Base-by-base conservation (phyloP, 257 asterid species). In the Scutellaria galericulata region DNA sequence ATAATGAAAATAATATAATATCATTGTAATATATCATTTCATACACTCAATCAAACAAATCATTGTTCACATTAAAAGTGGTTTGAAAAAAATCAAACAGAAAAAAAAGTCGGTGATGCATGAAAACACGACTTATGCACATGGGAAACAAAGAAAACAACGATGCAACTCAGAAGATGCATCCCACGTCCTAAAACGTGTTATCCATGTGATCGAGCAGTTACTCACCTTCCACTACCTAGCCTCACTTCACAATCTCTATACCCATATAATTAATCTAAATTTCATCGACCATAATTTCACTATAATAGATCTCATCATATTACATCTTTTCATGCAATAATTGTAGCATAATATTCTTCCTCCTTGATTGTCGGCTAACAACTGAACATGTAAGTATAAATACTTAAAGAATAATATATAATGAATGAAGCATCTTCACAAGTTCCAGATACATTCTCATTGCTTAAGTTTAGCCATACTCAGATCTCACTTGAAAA, bases 51-150 rank as follows among this genome's bases (percentile, higher is more conserved):
- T 4, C 2, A 31, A 22, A 22, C 27, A 2, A 22, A 22, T n/a
- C 27, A 22, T 1, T 31, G 0, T 2, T 31, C 37, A 31, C 37
- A 24, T 24, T 1, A 0, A 18, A 18, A 18, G 18, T 18, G 18
- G 18, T 18, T 24, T 24, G 37, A 2, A 31, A 31, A 31, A 31
- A 31, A 31, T 31, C 1, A 31, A 31, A 31, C 37, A 31, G n/a
- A n/a, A n/a, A n/a, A 6, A 3, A 2, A 37, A 45, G 81, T 76
- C 77, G 84, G 84, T 76, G 81, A 66, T 75, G 27, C 59, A 40
- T 48, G 47, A 48, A 75, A 47, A 64, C 39, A 59, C 46, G 64
- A 56, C 13, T 45, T 15, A 70, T 59, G 82, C 81, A 71, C 82
- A 75, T 81, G 83, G 74, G 60, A 72, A 70, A 5, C 66, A 60